Evolutionary conservation across 805 yeast genomes (phyloP), one percentile per base, ranked within the genome.

Genomic region (Saccharomycopsis sp.): DNA sequence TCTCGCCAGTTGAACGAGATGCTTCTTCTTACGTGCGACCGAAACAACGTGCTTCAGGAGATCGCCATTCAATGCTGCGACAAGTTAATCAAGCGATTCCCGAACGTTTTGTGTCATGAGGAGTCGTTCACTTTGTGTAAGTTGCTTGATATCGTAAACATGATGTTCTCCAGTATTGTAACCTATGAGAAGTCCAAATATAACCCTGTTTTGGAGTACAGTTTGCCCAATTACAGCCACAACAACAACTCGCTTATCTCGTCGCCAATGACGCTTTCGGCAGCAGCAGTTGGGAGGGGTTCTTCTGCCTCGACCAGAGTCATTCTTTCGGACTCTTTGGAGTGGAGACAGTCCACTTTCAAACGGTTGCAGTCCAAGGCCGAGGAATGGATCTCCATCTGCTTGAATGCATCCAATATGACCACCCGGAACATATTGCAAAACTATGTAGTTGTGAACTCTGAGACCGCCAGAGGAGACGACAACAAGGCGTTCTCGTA

Each of bases 161-260:
- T 90, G 49, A 72, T 93, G 54, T 89, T 88, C 71, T 86, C 87
- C 61, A 85, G 96, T 73, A 81, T 89, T 47, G 75, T 85, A 47
- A 97, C 92, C 70, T 90, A 92, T 3, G 96, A 88, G 63, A 80
- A 85, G 19, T 87, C 87, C 68, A 89, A 83, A 69, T 93, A 89
- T 69, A 89, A 87, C 59, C 98, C 98, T 2, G 80, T 84, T n/a
- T 83, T 86, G 41, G 79, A 78, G 42, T 92, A 86, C 67, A 64
- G 64, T 20, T 73, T 83, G 55, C 59, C 62, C 1, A 55, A 55
- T 25, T 55, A 58, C 38, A 19, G 52, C 14, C 44, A 54, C 8
- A 58, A 58, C 29, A 71, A 74, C 19, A 75, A 75, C 62, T 71
- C 77, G 1, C 75, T 67, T 65, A 79, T 65, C 59, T 65, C 70